phyloP scores from a whole-genome alignment of 495 filamentous ascomycete species.

The Aspergillus wentii region DNA sequence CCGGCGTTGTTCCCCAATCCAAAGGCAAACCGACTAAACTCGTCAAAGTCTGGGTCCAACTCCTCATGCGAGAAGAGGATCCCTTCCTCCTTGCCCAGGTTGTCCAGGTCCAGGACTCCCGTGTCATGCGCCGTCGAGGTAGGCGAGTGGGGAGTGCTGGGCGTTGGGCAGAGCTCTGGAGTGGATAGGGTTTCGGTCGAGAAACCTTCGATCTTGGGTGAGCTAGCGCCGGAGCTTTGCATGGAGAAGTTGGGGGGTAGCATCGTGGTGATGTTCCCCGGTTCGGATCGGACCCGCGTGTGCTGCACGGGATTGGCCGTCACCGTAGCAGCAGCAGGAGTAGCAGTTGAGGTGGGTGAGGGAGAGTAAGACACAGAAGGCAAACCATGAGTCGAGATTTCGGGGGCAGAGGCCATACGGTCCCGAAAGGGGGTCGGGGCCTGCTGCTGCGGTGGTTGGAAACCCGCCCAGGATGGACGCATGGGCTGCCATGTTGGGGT shows the following conservation, averaged over 20 bases:
- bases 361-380: slow-evolving; percentile 15
- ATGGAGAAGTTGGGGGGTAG: slow-evolving; percentile 3
- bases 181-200: slow-evolving; percentile 30
- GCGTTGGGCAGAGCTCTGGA: slow-evolving; percentile 33
- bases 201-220: slow-evolving; percentile 18
- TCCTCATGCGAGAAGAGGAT: slow-evolving; percentile 24
- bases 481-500: slow-evolving; percentile 14
- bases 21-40: slow-evolving; percentile 35
- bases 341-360: slow-evolving; percentile 2
- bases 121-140: slow-evolving; percentile 12
- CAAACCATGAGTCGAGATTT: slow-evolving; percentile 24
- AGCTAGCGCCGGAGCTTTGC: slow-evolving; percentile 11
- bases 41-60: slow-evolving; percentile 27
- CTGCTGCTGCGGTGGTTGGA: slow-evolving; percentile 17
- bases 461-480: slow-evolving; percentile 19
- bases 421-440: slow-evolving; percentile 32
- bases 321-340: not conserved
- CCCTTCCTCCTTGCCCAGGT: slow-evolving; percentile 8
- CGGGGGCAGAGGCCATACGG: slow-evolving; percentile 35
- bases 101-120: slow-evolving; percentile 7
- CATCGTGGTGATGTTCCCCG: slow-evolving; percentile 5
- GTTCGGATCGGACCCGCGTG: slow-evolving; percentile 18
- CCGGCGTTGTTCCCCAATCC: slow-evolving; percentile 21
- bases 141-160: slow-evolving; percentile 32
- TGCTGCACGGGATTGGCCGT: slow-evolving; percentile 5